Conservation (phyloP, 1,284 basidiomycete species). For the Lentinula novae-zelandiae region DNA sequence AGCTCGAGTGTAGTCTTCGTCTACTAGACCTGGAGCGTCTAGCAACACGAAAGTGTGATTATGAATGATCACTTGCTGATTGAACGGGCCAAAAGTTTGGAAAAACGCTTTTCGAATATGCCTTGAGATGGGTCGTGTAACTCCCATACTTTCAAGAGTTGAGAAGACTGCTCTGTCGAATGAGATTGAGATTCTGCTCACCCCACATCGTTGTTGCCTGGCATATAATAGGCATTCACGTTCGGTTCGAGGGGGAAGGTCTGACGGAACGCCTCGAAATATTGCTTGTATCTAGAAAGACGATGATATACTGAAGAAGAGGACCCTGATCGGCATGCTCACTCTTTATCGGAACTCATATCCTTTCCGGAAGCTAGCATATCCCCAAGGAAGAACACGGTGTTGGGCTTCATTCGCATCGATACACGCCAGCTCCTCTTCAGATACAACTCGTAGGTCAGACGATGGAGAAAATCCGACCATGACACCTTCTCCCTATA, state of each 20-base stretch:
- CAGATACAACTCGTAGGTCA: slow-evolving; percentile 65
- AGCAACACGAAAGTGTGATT: slow-evolving; percentile 72
- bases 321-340: background rate
- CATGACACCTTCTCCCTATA: slow-evolving; percentile 35
- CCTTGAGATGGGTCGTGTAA: slow-evolving; percentile 45
- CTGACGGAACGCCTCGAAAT: slow-evolving; percentile 55
- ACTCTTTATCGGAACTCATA: background rate
- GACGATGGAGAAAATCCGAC: slow-evolving; percentile 42
- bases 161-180: slow-evolving; percentile 7
- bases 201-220: slow-evolving; percentile 87
- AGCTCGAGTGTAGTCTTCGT: slow-evolving; percentile 72
- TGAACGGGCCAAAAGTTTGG: slow-evolving; percentile 54
- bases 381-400: slow-evolving; percentile 79
- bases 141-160: slow-evolving; percentile 44
- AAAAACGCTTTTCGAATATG: slow-evolving; percentile 51
- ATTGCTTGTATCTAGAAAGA: slow-evolving; percentile 53
- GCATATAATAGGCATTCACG: slow-evolving; percentile 53
- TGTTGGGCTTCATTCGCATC: slow-evolving; percentile 58
- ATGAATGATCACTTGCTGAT: slow-evolving; percentile 45
- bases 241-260: slow-evolving; percentile 30
- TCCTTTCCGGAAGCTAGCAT: slow-evolving; percentile 71
- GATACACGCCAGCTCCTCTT: slow-evolving; percentile 74
- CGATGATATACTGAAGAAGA: background rate
- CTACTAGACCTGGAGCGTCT: slow-evolving; percentile 68
- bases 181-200: slow-evolving; percentile 29